A percentile compares a stretch with the other conserved stretches of the same genome.
Conservation (phyloP, 768 basidiomycete species). For the Termitomyces sp. region DNA sequence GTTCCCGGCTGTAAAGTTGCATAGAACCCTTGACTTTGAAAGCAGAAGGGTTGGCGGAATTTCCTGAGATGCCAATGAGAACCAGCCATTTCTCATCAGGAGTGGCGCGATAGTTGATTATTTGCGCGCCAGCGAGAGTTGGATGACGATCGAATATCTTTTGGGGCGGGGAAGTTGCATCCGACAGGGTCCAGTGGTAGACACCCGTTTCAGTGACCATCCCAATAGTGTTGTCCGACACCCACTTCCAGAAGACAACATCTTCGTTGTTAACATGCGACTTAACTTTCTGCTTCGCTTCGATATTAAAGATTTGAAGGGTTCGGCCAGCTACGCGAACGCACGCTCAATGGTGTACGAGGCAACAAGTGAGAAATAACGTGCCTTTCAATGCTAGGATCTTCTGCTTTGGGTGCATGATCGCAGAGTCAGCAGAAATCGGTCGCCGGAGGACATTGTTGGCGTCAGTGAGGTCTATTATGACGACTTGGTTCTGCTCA, state of each 20-base stretch:
- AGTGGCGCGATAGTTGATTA: constrained; percentile 96
- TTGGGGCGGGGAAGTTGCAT: constrained; percentile 74
- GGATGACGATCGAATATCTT: constrained; percentile 97
- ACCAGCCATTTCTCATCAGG: constrained; percentile 97
- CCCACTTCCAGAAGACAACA: constrained; percentile 99
- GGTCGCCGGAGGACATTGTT: constrained; percentile 96
- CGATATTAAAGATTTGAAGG: constrained; percentile 97
- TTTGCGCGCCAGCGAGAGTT: constrained; percentile 91
- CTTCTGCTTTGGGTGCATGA: constrained; percentile 97
- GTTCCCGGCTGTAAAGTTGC: constrained; percentile 92
- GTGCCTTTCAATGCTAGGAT: constrained; percentile 92
- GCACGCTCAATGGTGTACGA: constrained; percentile 11
- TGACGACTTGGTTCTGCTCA: constrained; percentile 97
- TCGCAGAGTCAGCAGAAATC: constrained; percentile 97
- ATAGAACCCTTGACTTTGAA: constrained; percentile 99
- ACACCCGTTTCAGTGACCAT: constrained; percentile 94
- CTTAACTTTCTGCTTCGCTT: constrained; percentile 96
- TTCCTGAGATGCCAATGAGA: constrained; percentile 90
- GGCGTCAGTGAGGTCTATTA: constrained; percentile 95
- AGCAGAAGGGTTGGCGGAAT: constrained; percentile 86
- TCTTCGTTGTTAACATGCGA: constrained; percentile 93
- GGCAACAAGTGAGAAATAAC: constrained; percentile 16
- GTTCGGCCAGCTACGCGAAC: constrained; percentile 82
- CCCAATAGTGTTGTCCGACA: constrained; percentile 86
- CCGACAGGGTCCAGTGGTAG: constrained; percentile 83